Percentiles rank a stretch among this genome's conserved stretches.
Conservation (phyloP, 148 eudicot genomes). For the Gaultheria prostrata region DNA sequence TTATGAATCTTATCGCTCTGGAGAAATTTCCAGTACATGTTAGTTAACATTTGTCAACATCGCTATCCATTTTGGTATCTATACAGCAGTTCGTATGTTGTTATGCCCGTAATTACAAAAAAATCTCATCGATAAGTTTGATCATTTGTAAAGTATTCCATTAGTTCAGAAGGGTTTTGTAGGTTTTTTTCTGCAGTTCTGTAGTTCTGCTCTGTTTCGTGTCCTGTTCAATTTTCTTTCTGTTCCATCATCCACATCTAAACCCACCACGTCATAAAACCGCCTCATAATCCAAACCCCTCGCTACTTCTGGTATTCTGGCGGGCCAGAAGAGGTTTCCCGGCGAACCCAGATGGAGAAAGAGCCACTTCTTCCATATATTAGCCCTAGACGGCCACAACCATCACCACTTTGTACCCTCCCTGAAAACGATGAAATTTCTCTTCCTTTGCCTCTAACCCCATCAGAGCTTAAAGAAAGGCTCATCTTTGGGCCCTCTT, state of each 20-base stretch:
- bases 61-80: no score
- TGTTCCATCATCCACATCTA: not conserved
- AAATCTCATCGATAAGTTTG: no score
- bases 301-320: slow-evolving; percentile 5
- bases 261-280: not conserved
- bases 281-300: slow-evolving; percentile 13
- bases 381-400: slow-evolving; percentile 28
- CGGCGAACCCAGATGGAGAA: slow-evolving; percentile 50
- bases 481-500: slow-evolving; percentile 65
- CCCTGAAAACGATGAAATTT: slow-evolving; percentile 64
- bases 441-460: slow-evolving; percentile 39
- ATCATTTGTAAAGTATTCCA: no score
- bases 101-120: no score
- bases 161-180: no score
- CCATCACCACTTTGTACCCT: slow-evolving; percentile 36
- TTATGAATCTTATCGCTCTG: no score
- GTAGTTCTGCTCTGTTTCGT: not conserved
- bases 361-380: slow-evolving; percentile 60
- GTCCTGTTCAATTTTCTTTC: not conserved
- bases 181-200: no score
- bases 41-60: no score
- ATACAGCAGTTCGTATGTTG: no score
- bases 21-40: no score
- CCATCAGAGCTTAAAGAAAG: slow-evolving; percentile 74
- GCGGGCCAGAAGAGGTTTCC: slow-evolving; percentile 19